Base-by-base conservation (phyloP, 148 eudicot genomes). In the Salicornia ramosissima region DNA sequence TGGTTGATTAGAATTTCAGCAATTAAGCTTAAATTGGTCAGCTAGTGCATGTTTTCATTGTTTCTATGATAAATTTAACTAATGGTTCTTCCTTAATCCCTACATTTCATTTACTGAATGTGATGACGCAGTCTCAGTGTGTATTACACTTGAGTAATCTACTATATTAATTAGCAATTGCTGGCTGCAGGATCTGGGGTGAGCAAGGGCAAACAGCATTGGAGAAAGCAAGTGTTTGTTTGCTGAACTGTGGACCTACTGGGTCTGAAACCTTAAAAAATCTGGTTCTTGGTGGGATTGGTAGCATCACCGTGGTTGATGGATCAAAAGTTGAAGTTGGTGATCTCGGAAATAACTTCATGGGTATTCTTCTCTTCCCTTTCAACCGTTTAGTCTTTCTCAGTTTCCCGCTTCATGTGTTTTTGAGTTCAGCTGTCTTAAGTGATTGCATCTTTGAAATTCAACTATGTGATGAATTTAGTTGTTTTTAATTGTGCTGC, bases 131-230 rank as follows among this genome's bases (percentile, higher is more conserved):
- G n/a, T n/a, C n/a, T n/a, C 28, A 39, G 62, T 54, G 64, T 57
- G 65, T 55, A 55, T 55, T 18, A 30, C 11, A 0, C 8, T 59
- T 1, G 28, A 18, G 28, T 50, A 34, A n/a, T 52, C 25, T 39
- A 36, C 42, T 14, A 26, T 36, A 29, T 21, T 70, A 57, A 55
- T 55, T 21, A 29, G 25, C 16, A 31, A 59, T 10, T 72, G 10
- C 28, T 80, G 69, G 59, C 63, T 85, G 77, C 86, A 93, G 96
- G 81, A 93, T 93, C 40, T 93, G 96, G 98, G 98, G 98, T 70
- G 98, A 93, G 77, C 98, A 88, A 83, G 98, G 98, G 77, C 98
- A 93, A 77, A 81, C 94, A 70, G 95, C 96, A 15, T 83, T 90
- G 67, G 98, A 90, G 79, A 93, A 88, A 83, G 84, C 96, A 34